A percentile compares a stretch with the other conserved stretches of the same genome.
Conservation (phyloP, 2,329 filamentous ascomycete species). For the Phaeosphaeriaceae sp. region DNA sequence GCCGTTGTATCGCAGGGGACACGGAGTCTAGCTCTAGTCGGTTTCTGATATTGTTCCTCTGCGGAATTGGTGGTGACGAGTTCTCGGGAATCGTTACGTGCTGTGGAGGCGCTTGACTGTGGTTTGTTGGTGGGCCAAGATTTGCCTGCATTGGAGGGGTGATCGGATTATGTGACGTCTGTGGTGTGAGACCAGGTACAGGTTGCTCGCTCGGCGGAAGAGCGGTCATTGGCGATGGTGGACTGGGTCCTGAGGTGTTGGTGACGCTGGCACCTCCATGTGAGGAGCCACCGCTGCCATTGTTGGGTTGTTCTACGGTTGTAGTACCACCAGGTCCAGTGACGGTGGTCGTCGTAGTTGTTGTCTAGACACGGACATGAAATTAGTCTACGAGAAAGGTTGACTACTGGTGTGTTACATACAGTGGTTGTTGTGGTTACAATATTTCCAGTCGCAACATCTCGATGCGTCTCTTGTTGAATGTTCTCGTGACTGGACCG, state of each 20-base stretch:
- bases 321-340: slow-evolving; percentile 44
- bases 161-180: slow-evolving; percentile 12
- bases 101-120: slow-evolving; percentile 2
- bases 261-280: slow-evolving; percentile 29
- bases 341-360: slow-evolving; percentile 45
- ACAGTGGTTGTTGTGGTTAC: slow-evolving; percentile 44
- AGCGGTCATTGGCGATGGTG: slow-evolving; percentile 37
- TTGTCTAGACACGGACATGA: slow-evolving; percentile 21
- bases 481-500: slow-evolving; percentile 35
- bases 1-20: slow-evolving; percentile 42
- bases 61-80: slow-evolving; percentile 42
- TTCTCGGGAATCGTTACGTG: slow-evolving; percentile 11
- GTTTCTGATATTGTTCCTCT: slow-evolving; percentile 44
- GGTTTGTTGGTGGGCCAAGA: slow-evolving; percentile 7
- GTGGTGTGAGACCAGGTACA: slow-evolving; percentile 18
- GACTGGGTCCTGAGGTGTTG: slow-evolving; percentile 42
- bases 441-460: slow-evolving; percentile 41
- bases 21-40: slow-evolving; percentile 43
- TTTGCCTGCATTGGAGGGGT: slow-evolving; percentile 7
- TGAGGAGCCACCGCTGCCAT: slow-evolving; percentile 15
- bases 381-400: neutral
- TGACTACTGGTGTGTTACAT: neutral
- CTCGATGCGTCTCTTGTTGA: slow-evolving; percentile 38
- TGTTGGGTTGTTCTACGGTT: slow-evolving; percentile 39
- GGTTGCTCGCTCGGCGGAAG: slow-evolving; percentile 20